Base-by-base conservation (phyloP, 2,329 filamentous ascomycete genomes). In the Orbilia oligospora region DNA sequence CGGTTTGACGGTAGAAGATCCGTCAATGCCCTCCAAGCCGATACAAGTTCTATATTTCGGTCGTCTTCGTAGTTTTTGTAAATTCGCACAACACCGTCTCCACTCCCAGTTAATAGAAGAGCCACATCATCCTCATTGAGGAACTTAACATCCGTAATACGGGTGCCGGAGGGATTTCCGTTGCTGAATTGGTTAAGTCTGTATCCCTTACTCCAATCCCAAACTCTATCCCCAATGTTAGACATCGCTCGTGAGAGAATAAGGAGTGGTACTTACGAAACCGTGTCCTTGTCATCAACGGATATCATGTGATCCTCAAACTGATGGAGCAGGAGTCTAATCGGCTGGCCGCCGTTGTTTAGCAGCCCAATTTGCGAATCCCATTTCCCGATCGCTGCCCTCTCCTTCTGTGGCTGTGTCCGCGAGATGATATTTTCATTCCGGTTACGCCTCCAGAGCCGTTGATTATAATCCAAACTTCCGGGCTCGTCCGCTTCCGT, bases 61-160 rank as follows among this genome's bases (percentile, higher is more conserved):
- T 91, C 88, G 22, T 89, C 90, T 81, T 97, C 94, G 84, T 99
- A 99, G 83, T 96, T 92, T 80, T 94, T 90, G 86, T 97, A 99
- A 36, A 98, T 91, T 80, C 97, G 93, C 80, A 99, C 90, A 18
- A 98, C 93, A 66, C 96, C 96, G 83, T 99, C 96, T 0, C 94
- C 97, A 6, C 94, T 97, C 0, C 96, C 96, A 0, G 93, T 97
- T 89, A 99, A 93, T 71, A 99, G 86, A 80, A 98, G 90, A 1
- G 95, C 96, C 83, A 97, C 93, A 83, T 99, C 96, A 82, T 99
- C 96, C 84, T 99, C 96, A 81, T 99, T 99, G 86, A 99, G 97
- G 84, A 98, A 97, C 71, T 94, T 93, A 83, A 97, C 91, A 84
- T 98, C 94, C 68, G 94, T 97, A 82, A 99, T 97, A 81, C 91